phyloP scores from a whole-genome alignment of 768 basidiomycete species.

The Chiua virens region DNA sequence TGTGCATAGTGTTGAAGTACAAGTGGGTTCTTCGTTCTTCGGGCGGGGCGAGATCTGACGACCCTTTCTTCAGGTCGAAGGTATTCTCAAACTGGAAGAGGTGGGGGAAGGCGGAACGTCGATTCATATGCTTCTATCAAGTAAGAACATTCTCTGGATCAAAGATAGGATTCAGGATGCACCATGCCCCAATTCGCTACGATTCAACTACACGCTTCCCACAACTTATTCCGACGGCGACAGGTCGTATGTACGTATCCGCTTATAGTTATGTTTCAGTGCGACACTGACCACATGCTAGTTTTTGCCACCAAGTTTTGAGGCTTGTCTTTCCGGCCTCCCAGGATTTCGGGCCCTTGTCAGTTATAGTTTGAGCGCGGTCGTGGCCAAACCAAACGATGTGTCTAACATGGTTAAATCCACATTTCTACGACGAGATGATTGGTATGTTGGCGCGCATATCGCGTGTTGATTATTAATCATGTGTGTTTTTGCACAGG shows the following conservation, averaged over 20 bases:
- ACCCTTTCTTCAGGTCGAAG: conserved; percentile 50
- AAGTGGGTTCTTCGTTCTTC: conserved; percentile 38
- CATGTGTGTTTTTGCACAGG: conserved; percentile 31
- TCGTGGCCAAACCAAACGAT: conserved; percentile 47
- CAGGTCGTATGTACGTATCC: conserved; percentile 54
- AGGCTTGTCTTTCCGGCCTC: conserved; percentile 65
- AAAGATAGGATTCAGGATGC: conserved; percentile 40
- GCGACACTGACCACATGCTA: conserved; percentile 23
- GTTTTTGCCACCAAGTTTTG: conserved; percentile 71
- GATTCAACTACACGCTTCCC: conserved; percentile 60
- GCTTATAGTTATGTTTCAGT: neutral
- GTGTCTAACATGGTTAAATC: conserved; percentile 50
- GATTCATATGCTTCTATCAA: conserved; percentile 50
- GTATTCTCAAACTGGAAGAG: conserved; percentile 56
- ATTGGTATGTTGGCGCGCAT: conserved; percentile 42
- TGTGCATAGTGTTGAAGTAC: conserved; percentile 61
- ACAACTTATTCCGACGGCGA: conserved; percentile 55
- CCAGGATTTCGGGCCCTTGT: conserved; percentile 72
- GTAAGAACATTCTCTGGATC: conserved; percentile 57
- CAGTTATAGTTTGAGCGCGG: conserved; percentile 58
- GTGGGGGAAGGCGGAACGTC: conserved; percentile 66
- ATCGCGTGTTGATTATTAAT: neutral
- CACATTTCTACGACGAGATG: conserved; percentile 51
- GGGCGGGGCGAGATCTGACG: neutral
- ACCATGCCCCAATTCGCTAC: conserved; percentile 52